phyloP scores from a whole-genome alignment of 129 eudicot species.

The Lactuca sativa region DNA sequence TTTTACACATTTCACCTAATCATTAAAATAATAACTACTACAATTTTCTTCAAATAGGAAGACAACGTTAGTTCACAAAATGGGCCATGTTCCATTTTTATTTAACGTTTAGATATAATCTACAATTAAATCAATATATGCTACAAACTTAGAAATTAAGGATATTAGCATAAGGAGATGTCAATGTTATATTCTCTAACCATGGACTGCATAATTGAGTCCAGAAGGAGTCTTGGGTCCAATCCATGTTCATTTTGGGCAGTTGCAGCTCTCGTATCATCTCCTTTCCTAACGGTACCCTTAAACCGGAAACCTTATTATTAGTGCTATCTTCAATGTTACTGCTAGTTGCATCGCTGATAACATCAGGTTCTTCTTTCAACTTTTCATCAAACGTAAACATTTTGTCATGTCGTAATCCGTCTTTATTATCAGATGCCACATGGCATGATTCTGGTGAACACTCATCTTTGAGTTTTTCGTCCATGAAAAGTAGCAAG shows the following conservation, averaged over 20 bases:
- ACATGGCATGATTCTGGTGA: constrained; percentile 2
- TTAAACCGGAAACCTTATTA: constrained; percentile 19
- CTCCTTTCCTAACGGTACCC: constrained; percentile 38
- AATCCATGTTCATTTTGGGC: constrained; percentile 48
- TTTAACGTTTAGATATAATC: constrained; percentile 10
- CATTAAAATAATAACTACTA: neutral
- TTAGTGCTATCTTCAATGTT: neutral
- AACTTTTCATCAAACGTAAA: constrained; percentile 12
- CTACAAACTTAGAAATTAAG: constrained; percentile 36
- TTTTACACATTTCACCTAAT: neutral
- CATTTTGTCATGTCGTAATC: constrained; percentile 3
- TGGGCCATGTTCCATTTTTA: neutral
- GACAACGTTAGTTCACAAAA: neutral
- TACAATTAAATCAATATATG: constrained; percentile 18
- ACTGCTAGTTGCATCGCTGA: constrained; percentile 22
- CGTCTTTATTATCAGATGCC: neutral
- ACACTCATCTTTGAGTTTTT: constrained; percentile 16
- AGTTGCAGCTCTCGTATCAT: constrained; percentile 50
- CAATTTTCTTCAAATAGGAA: neutral
- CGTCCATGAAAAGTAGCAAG: constrained; percentile 19
- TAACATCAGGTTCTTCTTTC: constrained; percentile 23
- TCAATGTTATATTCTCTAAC: constrained; percentile 51
- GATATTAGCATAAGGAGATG: constrained; percentile 44
- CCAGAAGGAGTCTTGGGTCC: constrained; percentile 63
- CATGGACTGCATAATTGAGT: constrained; percentile 67